Evolutionary conservation across 768 basidiomycete species (phyloP).

Genomic region (Tephrocybe sp.): DNA sequence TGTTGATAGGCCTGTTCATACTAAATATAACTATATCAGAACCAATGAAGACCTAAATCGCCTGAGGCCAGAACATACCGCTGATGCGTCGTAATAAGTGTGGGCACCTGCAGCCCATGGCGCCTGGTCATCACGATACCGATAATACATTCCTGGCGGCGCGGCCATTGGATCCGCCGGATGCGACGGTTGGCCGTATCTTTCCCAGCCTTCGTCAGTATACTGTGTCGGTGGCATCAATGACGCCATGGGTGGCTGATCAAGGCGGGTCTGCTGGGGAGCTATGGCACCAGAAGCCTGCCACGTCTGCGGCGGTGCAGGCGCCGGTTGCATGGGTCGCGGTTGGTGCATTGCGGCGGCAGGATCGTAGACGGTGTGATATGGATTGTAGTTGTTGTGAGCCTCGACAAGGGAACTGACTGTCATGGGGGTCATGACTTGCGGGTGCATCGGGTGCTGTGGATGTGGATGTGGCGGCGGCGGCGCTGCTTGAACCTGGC

Average conservation of each 20-base stretch:
- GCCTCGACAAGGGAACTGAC: slow-evolving; percentile 31
- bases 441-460: slow-evolving; percentile 16
- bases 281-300: slow-evolving; percentile 60
- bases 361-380: slow-evolving; percentile 33
- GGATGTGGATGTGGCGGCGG: slow-evolving; percentile 16
- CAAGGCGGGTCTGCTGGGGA: slow-evolving; percentile 64
- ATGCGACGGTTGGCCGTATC: slow-evolving; percentile 45
- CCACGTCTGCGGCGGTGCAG: slow-evolving; percentile 63
- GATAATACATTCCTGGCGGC: slow-evolving; percentile 54
- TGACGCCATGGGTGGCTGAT: slow-evolving; percentile 39
- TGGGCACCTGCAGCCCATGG: slow-evolving; percentile 44
- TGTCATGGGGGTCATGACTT: slow-evolving; percentile 24
- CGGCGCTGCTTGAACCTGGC: slow-evolving; percentile 15
- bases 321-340: slow-evolving; percentile 42
- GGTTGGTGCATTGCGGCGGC: slow-evolving; percentile 29
- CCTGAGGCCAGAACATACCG: slow-evolving; percentile 35
- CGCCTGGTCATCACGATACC: slow-evolving; percentile 62
- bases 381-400: slow-evolving; percentile 37
- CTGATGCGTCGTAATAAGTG: slow-evolving; percentile 56
- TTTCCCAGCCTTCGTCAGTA: slow-evolving; percentile 60
- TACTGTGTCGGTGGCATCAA: slow-evolving; percentile 49
- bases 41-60: not conserved
- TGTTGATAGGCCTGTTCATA: slow-evolving; percentile 62
- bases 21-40: slow-evolving; percentile 26
- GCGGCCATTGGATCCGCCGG: slow-evolving; percentile 48